Evolutionary conservation across 1,284 basidiomycete species (phyloP), one percentile per base, ranked within the genome.

Genomic region (Ceratobasidium sp.): DNA sequence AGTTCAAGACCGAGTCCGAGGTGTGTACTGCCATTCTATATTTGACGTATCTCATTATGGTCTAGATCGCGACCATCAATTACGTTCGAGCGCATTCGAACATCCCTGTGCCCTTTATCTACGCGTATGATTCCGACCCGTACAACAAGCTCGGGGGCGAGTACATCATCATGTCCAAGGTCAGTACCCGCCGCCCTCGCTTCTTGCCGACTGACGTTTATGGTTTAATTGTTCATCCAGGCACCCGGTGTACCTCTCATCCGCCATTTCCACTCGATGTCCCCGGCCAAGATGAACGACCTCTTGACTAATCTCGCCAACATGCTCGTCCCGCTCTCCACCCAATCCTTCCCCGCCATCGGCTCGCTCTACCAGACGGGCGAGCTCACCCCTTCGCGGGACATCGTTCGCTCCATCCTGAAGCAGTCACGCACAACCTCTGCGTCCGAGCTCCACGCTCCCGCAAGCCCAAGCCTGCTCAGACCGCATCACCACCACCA

Each of bases 111-210:
- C 91, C 92, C 0, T 84, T 81, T 23, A 87, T 94, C 7, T 90
- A 89, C 75, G 86, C 88, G 78, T 90, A 91, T 79, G 91, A 94
- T 77, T 85, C 91, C 0, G 92, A 92, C 78, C 92, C 91, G 6
- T 92, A 88, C 79, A 94, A 94, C 79, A 87, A 90, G 14, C 84
- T 94, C 28, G 92, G 92, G 0, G 90, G 91, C 23, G 92, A 94
- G 79, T 93, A 89, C 77, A 92, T 93, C 76, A 80, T 94, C 76
- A 92, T 94, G 92, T 90, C 89, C 71, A 93, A 90, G 87, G 92
- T 91, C 76, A 30, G 85, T 80, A 35, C 16, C 43, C n/a, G 14
- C 44, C 38, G 18, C 61, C 23, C n/a, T 5, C 44, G 26, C 61
- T 47, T 32, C 21, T 62, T 7, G 26, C 61, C n/a, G 28, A 28